Percentiles rank a stretch among this genome's conserved stretches.
Conservation (phyloP, 306 rosid genomes). For the Dalbergia oliveri region DNA sequence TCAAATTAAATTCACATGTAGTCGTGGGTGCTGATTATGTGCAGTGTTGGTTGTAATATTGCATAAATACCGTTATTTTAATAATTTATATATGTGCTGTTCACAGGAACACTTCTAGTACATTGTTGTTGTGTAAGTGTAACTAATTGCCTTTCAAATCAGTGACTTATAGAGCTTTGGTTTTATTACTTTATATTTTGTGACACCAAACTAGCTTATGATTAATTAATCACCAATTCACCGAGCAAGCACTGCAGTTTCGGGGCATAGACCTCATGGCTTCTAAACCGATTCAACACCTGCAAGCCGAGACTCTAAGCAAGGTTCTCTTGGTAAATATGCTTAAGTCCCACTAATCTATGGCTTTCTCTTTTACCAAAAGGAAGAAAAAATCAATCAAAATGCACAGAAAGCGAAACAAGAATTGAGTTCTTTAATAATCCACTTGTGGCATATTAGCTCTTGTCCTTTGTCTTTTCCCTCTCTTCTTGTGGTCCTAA, state of each 20-base stretch:
- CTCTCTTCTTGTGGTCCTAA: neutral
- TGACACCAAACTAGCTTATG: neutral
- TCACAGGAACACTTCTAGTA: conserved; percentile 39
- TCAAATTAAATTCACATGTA: conserved; percentile 3
- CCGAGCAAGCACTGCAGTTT: neutral
- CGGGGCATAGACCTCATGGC: neutral
- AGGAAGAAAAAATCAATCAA: neutral
- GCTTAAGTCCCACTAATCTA: neutral
- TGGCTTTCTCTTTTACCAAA: neutral
- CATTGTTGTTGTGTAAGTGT: neutral
- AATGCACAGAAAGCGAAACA: neutral
- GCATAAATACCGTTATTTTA: conserved; percentile 8
- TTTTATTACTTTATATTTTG: neutral
- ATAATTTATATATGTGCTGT: neutral
- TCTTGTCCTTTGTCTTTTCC: neutral
- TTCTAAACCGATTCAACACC: neutral
- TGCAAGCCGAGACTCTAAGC: neutral
- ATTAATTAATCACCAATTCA: neutral
- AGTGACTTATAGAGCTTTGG: neutral
- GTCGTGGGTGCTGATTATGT: conserved; percentile 23
- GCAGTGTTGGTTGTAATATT: conserved; percentile 7
- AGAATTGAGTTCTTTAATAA: neutral
- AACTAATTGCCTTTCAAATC: neutral
- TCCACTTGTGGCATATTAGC: neutral
- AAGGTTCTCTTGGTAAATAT: neutral